Evolutionary conservation across 306 rosid species (phyloP), one percentile per base, ranked within the genome.

Genomic region (Potentilla sterilis): DNA sequence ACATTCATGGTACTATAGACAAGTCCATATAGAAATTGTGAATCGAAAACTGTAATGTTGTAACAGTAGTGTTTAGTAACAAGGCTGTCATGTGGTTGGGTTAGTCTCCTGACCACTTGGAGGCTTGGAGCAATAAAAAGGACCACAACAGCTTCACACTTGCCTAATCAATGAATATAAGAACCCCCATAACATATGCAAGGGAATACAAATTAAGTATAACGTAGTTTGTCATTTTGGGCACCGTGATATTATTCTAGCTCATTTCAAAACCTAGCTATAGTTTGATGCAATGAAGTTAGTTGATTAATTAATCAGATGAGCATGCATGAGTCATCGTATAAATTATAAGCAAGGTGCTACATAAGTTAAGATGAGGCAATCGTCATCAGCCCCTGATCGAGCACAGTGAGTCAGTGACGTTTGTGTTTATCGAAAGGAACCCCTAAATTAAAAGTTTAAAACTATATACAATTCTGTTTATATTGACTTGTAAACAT

Each of bases 321-420:
- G 70, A 69, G 52, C 7, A 70, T 58, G 79, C 46, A 49, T 9
- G 28, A 14, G 19, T 14, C n/a, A 72, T 58, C 28, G 61, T 57
- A 24, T 21, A 24, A 58, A 24, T 24, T 58, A 24, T 22, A 11
- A 32, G 9, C 24, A 12, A 40, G 34, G 69, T 52, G 76, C 55
- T 58, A 4, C 44, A 40, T 10, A 34, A 35, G 62, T 44, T 15
- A 66, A 51, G 67, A 69, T 67, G 72, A 43, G 21, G 47, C 70
- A 43, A 63, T 62, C 85, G 85, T 82, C 82, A 82, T 74, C 78
- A 63, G 6, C 74, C 41, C 77, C 85, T 15, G 40, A 37, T 37
- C 15, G 80, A 54, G n/a, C 38, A 77, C 77, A 78, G 78, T n/a
- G n/a, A n/a, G n/a, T n/a, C n/a, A n/a, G n/a, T 82, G 82, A 78